phyloP scores from a whole-genome alignment of 768 basidiomycete species.

The Kwoniella botswanensis region DNA sequence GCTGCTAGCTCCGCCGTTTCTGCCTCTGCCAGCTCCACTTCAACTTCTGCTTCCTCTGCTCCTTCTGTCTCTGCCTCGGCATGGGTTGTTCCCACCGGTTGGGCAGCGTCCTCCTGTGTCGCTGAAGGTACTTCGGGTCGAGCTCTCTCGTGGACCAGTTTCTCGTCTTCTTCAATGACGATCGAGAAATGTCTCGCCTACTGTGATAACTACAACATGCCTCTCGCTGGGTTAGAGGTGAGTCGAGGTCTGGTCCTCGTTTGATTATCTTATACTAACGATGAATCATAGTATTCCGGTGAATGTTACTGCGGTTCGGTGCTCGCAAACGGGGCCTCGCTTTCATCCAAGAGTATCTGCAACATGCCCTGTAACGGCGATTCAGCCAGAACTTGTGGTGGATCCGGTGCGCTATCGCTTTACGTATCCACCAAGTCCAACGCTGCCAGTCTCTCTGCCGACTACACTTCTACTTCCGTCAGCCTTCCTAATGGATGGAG shows the following conservation, averaged over 20 bases:
- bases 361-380: slow-evolving; percentile 40
- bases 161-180: slow-evolving; percentile 44
- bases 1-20: neutral
- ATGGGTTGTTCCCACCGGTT: slow-evolving; percentile 29
- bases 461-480: slow-evolving; percentile 26
- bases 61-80: slow-evolving; percentile 18
- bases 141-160: slow-evolving; percentile 28
- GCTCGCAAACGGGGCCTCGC: slow-evolving; percentile 62
- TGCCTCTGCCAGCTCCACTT: neutral
- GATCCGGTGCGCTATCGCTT: slow-evolving; percentile 28
- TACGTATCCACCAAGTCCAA: slow-evolving; percentile 27
- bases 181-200: slow-evolving; percentile 50
- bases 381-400: slow-evolving; percentile 24
- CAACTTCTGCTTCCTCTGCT: slow-evolving; percentile 17
- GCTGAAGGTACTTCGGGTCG: slow-evolving; percentile 34
- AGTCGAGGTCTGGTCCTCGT: neutral
- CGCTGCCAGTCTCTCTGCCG: slow-evolving; percentile 18
- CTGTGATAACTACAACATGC: slow-evolving; percentile 54
- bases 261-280: neutral
- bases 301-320: slow-evolving; percentile 63
- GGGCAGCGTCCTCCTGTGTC: slow-evolving; percentile 28
- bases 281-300: slow-evolving; percentile 37
- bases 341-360: slow-evolving; percentile 16
- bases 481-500: slow-evolving; percentile 33
- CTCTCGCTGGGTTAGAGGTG: slow-evolving; percentile 55